A percentile compares a stretch with the other conserved stretches of the same genome.
Evolutionary conservation across 2,329 filamentous ascomycete genomes (phyloP).

Genomic region (Aspergillus fructus): DNA sequence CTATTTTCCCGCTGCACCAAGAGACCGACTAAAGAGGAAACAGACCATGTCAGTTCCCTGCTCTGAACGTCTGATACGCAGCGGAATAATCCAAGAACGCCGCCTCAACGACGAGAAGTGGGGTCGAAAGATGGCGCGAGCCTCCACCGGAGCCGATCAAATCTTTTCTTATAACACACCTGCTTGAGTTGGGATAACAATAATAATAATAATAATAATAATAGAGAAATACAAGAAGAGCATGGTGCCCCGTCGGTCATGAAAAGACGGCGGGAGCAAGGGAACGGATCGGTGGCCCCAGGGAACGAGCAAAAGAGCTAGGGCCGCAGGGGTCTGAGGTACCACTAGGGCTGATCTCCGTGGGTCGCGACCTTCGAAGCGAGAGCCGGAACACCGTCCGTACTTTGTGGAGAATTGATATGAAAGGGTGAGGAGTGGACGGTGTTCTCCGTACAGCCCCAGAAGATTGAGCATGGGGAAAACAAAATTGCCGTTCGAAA

Average conservation of each 20-base stretch:
- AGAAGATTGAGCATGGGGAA: too few relatives aligned
- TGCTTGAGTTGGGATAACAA: background rate
- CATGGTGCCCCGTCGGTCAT: too few relatives aligned
- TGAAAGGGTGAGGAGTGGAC: too few relatives aligned
- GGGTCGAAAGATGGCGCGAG: background rate
- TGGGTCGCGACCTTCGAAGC: background rate
- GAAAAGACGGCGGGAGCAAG: background rate
- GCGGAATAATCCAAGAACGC: background rate
- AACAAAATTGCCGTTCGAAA: too few relatives aligned
- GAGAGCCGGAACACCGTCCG: background rate
- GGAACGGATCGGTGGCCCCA: background rate
- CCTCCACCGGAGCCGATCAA: background rate
- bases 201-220: background rate
- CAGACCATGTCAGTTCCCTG: background rate
- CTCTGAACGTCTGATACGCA: too few relatives aligned
- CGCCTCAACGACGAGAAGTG: background rate
- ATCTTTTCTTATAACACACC: background rate
- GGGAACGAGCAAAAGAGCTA: background rate
- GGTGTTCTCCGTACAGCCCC: too few relatives aligned
- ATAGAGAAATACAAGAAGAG: background rate
- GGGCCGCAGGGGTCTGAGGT: background rate
- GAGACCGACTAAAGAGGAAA: background rate
- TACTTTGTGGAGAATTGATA: background rate
- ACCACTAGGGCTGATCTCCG: slow-evolving; percentile 4
- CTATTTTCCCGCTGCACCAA: background rate